These are phyloP conservation scores for Suillus cothurnatus DNA, from an alignment of 768 basidiomycete species.

Conservation along the genomic window DNA sequence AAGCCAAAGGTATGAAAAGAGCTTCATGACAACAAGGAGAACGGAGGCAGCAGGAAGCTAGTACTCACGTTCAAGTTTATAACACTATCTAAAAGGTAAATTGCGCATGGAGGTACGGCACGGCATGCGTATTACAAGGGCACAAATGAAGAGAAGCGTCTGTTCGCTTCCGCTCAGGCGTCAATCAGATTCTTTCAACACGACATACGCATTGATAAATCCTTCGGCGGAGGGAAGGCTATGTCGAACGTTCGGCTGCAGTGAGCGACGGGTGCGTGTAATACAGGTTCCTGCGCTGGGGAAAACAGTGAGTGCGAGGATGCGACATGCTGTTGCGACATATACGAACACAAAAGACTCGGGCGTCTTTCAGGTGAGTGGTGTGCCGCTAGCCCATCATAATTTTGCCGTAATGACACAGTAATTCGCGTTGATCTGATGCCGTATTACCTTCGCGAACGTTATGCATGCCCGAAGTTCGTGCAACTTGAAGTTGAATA, in stretches of 20 bases:
- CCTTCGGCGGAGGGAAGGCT: background rate
- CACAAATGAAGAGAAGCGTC: background rate
- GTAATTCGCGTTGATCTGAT: background rate
- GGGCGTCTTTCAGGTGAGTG: background rate
- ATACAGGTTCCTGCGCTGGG: background rate
- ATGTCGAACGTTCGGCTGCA: background rate
- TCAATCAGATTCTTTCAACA: background rate
- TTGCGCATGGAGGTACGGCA: background rate
- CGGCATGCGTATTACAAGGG: background rate
- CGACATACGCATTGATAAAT: background rate
- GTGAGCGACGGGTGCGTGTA: background rate
- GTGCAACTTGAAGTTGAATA: background rate
- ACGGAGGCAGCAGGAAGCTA: background rate
- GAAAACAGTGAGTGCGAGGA: background rate
- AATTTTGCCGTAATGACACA: background rate
- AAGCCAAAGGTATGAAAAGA: background rate
- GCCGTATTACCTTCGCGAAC: background rate
- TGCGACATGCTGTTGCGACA: background rate
- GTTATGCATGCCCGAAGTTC: background rate
- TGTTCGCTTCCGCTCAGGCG: background rate
- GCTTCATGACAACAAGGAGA: background rate
- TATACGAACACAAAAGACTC: background rate
- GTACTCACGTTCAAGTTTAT: background rate
- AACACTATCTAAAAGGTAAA: background rate
- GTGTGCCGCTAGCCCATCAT: background rate